Base-by-base conservation (phyloP, 345 rosid genomes). In the Cardamine chenopodiifolia region DNA sequence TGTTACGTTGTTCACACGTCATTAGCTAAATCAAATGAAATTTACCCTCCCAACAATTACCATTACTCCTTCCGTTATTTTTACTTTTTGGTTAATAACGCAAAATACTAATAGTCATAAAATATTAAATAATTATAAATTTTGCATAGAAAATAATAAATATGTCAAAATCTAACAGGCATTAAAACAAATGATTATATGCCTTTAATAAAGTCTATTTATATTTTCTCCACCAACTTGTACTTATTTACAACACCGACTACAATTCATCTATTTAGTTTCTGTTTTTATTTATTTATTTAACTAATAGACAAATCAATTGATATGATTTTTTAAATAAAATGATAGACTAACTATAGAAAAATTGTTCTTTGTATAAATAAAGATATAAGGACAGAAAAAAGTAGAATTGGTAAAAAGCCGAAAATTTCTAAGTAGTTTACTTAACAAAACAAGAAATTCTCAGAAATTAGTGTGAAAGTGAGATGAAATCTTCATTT, bases 351-450 rank as follows among this genome's bases (percentile, higher is more conserved):
- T 32, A 45, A 47, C 20, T 13, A 39, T 28, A 6, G 31, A 61
- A 49, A 49, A 62, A 20, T 0, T 20, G 34, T 20, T 31, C 0
- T 31, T 54, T 18, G 22, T 1, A 39, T 62, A 39, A 13, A 42
- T 2, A n/a, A 22, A 47, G 18, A 45, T 58, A 29, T 8, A 45
- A 35, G 8, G 13, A 15, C 40, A 25, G 42, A 35, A 71, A 61
- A 48, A 2, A 8, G 39, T 39, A 54, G 52, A 14, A 12, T 1
- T 12, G 7, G 4, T 11, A 18, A 28, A 15, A 12, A 18, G n/a
- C n/a, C 22, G 29, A 60, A 75, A 61, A 29, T 35, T 75, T 53
- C 74, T 13, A 23, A 68, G 74, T 61, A 75, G 57, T 75, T 75
- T 60, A 74, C 59, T 45, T 13, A 20, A 7, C 6, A 17, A 6